Conservation (phyloP, 2,329 filamentous ascomycete species). For the Madurella fahalii region DNA sequence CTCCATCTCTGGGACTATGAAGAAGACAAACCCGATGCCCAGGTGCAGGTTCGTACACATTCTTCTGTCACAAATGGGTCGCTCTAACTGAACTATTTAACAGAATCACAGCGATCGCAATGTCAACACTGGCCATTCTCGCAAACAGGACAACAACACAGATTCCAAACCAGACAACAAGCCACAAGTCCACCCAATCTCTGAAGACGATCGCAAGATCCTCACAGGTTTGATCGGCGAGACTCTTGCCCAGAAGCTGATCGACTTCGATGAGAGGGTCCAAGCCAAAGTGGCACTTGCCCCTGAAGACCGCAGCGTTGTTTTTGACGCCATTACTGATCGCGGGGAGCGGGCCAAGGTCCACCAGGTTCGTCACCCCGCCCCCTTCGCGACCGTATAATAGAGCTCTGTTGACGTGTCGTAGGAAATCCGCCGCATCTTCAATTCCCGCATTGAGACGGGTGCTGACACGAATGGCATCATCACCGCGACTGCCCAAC, state of each 20-base stretch:
- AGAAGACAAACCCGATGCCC: slow-evolving; percentile 12
- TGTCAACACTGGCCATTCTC: background rate
- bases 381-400: background rate
- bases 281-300: slow-evolving; percentile 28
- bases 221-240: slow-evolving; percentile 39
- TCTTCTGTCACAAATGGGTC: slow-evolving; percentile 25
- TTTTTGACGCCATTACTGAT: slow-evolving; percentile 42
- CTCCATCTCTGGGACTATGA: slow-evolving; percentile 56
- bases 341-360: slow-evolving; percentile 43
- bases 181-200: slow-evolving; percentile 22
- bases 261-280: slow-evolving; percentile 39
- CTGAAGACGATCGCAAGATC: slow-evolving; percentile 32
- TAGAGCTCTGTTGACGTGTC: slow-evolving; percentile 18
- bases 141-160: no score
- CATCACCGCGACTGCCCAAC: slow-evolving; percentile 59
- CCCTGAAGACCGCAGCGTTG: slow-evolving; percentile 33
- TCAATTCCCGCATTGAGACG: slow-evolving; percentile 73
- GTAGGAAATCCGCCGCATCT: slow-evolving; percentile 69
- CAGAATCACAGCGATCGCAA: slow-evolving; percentile 3
- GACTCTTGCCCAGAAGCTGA: slow-evolving; percentile 38
- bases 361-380: slow-evolving; percentile 41
- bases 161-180: slow-evolving; percentile 13
- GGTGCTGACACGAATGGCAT: slow-evolving; percentile 56
- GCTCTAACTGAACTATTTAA: slow-evolving; percentile 4
- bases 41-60: slow-evolving; percentile 9